These are phyloP conservation scores for Mucor circinelloides DNA, from an alignment of 371 early-diverging fungal species.

Conservation along the genomic window DNA sequence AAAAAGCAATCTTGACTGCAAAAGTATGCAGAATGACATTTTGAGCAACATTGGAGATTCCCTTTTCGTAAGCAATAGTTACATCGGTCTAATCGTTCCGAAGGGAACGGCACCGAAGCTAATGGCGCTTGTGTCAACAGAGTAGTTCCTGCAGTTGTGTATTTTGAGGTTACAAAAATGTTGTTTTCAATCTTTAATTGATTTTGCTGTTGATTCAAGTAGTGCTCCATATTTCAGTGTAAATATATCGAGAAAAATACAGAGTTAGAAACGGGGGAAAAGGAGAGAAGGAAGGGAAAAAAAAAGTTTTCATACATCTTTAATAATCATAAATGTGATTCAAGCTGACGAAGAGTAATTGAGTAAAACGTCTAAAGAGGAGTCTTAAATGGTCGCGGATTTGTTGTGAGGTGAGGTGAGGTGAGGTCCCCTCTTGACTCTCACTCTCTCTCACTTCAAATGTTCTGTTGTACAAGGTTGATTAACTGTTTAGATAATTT, in stretches of 20 bases:
- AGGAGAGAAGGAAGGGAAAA: neutral
- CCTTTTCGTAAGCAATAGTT: conserved; percentile 42
- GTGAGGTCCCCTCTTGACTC: neutral
- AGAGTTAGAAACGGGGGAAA: no score
- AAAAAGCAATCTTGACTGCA: conserved; percentile 44
- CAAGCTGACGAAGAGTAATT: conserved; percentile 12
- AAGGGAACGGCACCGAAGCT: conserved; percentile 35
- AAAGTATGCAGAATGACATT: conserved; percentile 46
- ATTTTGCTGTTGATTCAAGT: neutral
- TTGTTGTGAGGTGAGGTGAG: neutral
- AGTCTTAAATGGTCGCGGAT: neutral
- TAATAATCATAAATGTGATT: conserved; percentile 2
- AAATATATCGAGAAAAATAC: no score
- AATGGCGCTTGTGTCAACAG: conserved; percentile 34
- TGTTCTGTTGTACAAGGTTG: neutral
- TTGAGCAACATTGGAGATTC: conserved; percentile 44
- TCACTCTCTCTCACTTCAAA: neutral
- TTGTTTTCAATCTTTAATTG: conserved; percentile 5
- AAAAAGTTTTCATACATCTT: neutral
- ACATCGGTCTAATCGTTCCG: conserved; percentile 38
- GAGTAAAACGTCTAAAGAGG: neutral
- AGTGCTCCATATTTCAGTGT: no score
- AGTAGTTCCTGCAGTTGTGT: conserved; percentile 23
- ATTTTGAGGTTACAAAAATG: conserved; percentile 7
- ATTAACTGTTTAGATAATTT: neutral